Percentiles rank a stretch among this genome's conserved stretches.
phyloP scores from a whole-genome alignment of 2,329 filamentous ascomycete species.

The Gnomoniopsis smithogilvyi region DNA sequence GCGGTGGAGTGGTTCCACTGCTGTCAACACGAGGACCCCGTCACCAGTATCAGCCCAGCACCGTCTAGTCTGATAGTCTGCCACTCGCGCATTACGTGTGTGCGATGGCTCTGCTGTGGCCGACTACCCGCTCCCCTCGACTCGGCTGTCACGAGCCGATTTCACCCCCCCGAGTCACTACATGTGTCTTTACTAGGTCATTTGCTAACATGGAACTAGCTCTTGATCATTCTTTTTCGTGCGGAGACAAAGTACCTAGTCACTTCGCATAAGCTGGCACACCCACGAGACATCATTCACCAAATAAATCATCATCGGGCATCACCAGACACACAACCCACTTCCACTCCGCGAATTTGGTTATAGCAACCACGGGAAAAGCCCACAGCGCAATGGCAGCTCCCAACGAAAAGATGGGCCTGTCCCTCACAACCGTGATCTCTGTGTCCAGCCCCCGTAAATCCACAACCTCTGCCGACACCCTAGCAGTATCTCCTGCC shows the following conservation, averaged over 20 bases:
- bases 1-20: not conserved
- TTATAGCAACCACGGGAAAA: too few species aligned
- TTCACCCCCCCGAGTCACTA: too few species aligned
- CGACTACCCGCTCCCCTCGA: not conserved
- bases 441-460: not conserved
- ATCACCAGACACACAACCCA: not conserved
- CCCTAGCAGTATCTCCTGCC: not conserved
- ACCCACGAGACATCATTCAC: too few species aligned
- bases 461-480: slow-evolving; percentile 4
- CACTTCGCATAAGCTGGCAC: too few species aligned
- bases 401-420: slow-evolving; percentile 12
- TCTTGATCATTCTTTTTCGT: not conserved
- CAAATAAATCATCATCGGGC: slow-evolving; percentile 3
- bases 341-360: not conserved
- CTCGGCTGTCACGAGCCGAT: not conserved
- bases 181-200: too few species aligned
- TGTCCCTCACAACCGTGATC: slow-evolving; percentile 4
- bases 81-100: too few species aligned
- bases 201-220: not conserved
- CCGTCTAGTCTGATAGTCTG: not conserved
- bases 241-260: not conserved
- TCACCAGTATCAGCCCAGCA: not conserved
- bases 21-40: not conserved
- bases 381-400: not conserved
- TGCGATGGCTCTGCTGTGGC: not conserved